Evolutionary conservation across 805 yeast species (phyloP), one percentile per base, ranked within the genome.

Genomic region (Wickerhamiella qilinensis): DNA sequence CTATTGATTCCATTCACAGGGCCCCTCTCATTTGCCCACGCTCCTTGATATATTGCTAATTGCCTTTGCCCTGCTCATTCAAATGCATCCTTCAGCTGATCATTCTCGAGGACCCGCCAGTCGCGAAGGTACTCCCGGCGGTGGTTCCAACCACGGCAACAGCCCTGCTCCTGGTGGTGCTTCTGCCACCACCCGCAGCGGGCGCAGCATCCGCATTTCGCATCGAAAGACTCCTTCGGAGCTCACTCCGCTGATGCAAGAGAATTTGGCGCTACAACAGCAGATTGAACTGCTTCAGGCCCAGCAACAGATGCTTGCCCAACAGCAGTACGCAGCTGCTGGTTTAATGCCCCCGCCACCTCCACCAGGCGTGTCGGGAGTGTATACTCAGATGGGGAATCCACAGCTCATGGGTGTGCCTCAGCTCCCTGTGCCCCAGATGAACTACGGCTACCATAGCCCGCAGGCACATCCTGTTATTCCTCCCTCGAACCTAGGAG

Each of bases 141-240:
- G 11, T 11, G 25, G 25, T 11, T n/a, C n/a, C n/a, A 6, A 22
- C 25, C 25, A 22, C 9, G 25, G 25, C 25, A 6, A 22, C 11
- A 22, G 25, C 11, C 25, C 25, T 22, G 25, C 25, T 7, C 25
- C 25, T 22, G 25, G 25, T 22, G 25, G 25, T 7, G 11, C 6
- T 22, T 22, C 35, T 4, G 25, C 17, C 11, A 7, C 12, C 27
- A 45, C 53, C 15, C 43, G 51, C 39, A 43, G 42, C 35, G 53
- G 55, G 30, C 69, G 70, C 47, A 73, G 73, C 43, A 67, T 91
- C 43, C 93, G 85, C 60, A 85, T 88, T 46, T 97, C 97, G n/a
- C 97, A 91, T 53, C 73, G 97, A 53, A 71, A 94, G 43, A 80
- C 96, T 2, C 96, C 96, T n/a, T 75, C 86, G 48, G 98, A 91